phyloP scores from a whole-genome alignment of 768 basidiomycete genomes.

The Saitozyma sp. region DNA sequence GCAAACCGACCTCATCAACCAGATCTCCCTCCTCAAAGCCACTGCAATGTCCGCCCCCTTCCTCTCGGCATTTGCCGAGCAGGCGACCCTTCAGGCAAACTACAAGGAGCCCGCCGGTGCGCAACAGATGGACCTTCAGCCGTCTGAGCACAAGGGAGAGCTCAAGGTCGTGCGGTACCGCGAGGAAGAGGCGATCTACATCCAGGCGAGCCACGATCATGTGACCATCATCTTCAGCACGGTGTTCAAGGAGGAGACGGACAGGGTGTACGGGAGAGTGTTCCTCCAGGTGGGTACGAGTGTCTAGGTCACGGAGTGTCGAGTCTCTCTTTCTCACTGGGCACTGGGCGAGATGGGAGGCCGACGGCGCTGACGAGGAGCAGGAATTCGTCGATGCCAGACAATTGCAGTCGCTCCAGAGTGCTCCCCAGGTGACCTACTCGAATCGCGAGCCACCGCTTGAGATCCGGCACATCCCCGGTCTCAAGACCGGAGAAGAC shows the following conservation, averaged over 20 bases:
- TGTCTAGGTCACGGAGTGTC: background rate
- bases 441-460: conserved; percentile 91
- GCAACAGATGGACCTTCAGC: conserved; percentile 55
- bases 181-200: conserved; percentile 94
- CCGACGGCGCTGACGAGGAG: background rate
- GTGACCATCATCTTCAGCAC: conserved; percentile 98
- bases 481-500: conserved; percentile 78
- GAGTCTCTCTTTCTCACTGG: background rate
- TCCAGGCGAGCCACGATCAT: conserved; percentile 88
- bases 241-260: conserved; percentile 94
- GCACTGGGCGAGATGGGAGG: background rate
- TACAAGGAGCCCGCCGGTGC: conserved; percentile 57
- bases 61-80: conserved; percentile 77
- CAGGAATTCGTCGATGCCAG: conserved; percentile 99
- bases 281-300: conserved; percentile 76
- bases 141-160: conserved; percentile 61
- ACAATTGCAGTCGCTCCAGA: conserved; percentile 85
- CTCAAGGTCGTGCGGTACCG: conserved; percentile 93
- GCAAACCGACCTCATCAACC: conserved; percentile 74
- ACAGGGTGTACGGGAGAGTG: conserved; percentile 94
- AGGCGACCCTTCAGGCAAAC: conserved; percentile 71
- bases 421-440: conserved; percentile 94
- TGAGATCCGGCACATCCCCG: conserved; percentile 86
- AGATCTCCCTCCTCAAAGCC: conserved; percentile 81
- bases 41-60: conserved; percentile 94